These are phyloP conservation scores for Diplocarpon rosae DNA, from an alignment of 2,329 filamentous ascomycete genomes.

Conservation along the genomic window DNA sequence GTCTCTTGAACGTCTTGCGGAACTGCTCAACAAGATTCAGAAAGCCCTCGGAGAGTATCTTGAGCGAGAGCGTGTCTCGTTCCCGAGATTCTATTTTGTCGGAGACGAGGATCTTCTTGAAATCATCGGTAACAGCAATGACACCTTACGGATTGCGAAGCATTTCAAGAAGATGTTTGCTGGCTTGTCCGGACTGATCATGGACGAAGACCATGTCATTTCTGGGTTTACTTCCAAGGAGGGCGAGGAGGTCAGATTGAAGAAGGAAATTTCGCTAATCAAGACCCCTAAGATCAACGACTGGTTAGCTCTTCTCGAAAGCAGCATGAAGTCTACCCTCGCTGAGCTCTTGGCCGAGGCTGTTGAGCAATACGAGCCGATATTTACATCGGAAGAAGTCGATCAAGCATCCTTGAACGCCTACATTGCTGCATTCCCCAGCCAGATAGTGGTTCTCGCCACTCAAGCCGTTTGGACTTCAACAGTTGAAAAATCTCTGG, in stretches of 20 bases:
- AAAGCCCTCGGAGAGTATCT: constrained; percentile 98
- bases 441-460: constrained; percentile 89
- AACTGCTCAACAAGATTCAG: constrained; percentile 96
- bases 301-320: constrained; percentile 90
- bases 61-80: constrained; percentile 92
- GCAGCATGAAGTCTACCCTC: constrained; percentile 86
- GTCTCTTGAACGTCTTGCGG: constrained; percentile 88
- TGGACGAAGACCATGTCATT: constrained; percentile 85
- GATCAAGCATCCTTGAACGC: constrained; percentile 59
- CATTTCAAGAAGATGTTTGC: constrained; percentile 99
- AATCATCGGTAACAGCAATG: constrained; percentile 99
- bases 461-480: constrained; percentile 92
- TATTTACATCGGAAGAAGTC: constrained; percentile 63
- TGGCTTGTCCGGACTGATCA: constrained; percentile 77
- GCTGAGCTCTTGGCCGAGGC: constrained; percentile 86
- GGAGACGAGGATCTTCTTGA: constrained; percentile 96
- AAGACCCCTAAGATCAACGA: constrained; percentile 98
- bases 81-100: constrained; percentile 98
- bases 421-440: constrained; percentile 80
- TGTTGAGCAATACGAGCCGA: constrained; percentile 66
- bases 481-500: constrained; percentile 67
- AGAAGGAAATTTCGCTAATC: constrained; percentile 81
- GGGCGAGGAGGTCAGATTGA: constrained; percentile 76
- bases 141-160: constrained; percentile 90
- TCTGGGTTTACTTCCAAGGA: constrained; percentile 92